phyloP scores from a whole-genome alignment of 2,329 filamentous ascomycete genomes.

The Pyricularia sp. region DNA sequence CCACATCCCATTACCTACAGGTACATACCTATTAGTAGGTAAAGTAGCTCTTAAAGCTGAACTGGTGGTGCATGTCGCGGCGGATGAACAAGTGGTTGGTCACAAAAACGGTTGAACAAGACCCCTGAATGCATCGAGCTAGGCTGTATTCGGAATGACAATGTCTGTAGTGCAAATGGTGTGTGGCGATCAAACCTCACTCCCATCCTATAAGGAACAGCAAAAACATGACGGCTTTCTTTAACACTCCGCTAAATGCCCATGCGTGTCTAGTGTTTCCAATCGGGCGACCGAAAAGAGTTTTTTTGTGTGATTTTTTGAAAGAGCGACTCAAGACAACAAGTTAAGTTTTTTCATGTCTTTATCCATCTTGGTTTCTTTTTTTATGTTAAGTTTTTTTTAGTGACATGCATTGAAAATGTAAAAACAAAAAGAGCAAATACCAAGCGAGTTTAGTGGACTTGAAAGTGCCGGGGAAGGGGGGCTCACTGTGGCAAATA shows the following conservation, averaged over 20 bases:
- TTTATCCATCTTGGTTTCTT: neutral
- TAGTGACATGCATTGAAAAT: neutral
- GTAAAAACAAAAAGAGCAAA: neutral
- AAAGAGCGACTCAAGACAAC: neutral
- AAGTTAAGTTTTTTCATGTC: neutral
- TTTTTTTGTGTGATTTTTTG: too few species aligned
- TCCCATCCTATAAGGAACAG: neutral
- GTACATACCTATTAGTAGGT: too few species aligned
- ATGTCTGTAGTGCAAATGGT: neutral
- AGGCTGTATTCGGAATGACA: neutral
- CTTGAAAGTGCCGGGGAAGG: neutral
- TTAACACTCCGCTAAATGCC: neutral
- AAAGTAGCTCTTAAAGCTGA: too few species aligned
- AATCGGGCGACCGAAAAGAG: neutral
- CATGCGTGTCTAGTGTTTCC: neutral
- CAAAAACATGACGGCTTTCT: neutral
- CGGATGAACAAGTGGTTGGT: neutral
- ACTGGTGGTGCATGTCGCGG: neutral
- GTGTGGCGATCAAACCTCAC: neutral
- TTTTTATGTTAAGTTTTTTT: neutral
- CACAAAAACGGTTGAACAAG: neutral
- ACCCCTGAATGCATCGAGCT: neutral
- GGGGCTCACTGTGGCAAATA: neutral
- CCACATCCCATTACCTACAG: neutral
- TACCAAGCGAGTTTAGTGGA: neutral